phyloP scores from a whole-genome alignment of 139 green algal species.

The Coelastrella sp. region DNA sequence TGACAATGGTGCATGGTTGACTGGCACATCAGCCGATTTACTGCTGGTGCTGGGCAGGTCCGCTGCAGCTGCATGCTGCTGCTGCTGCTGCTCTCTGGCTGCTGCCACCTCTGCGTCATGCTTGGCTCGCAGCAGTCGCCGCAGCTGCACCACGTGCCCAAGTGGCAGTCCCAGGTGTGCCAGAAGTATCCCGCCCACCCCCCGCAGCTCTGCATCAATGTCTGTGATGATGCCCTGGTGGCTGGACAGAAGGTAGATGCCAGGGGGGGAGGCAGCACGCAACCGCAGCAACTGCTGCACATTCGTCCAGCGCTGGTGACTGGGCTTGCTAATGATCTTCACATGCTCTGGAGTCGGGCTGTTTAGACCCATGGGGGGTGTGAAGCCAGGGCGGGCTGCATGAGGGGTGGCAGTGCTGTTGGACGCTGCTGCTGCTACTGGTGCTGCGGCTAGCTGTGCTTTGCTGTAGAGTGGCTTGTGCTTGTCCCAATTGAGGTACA shows the following conservation, averaged over 20 bases:
- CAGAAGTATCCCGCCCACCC: constrained; percentile 40
- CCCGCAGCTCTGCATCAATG: constrained; percentile 41
- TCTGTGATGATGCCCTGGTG: constrained; percentile 42
- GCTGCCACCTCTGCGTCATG: constrained; percentile 3
- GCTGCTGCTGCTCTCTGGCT: neutral
- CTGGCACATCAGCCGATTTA: neutral
- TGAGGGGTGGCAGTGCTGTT: neutral
- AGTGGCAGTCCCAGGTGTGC: constrained; percentile 36
- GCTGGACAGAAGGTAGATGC: constrained; percentile 47
- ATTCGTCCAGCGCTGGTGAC: neutral
- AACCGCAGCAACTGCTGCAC: constrained; percentile 23
- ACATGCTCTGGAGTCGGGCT: constrained; percentile 23
- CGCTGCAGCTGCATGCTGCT: neutral
- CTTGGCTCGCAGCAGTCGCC: constrained; percentile 30
- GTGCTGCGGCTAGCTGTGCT: neutral
- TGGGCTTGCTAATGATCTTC: constrained; percentile 37
- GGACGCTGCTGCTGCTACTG: neutral
- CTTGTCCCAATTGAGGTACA: constrained; percentile 34
- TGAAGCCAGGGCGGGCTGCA: neutral
- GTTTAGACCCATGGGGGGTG: constrained; percentile 26
- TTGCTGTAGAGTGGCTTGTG: constrained; percentile 35
- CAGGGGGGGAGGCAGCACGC: neutral
- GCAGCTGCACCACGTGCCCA: constrained; percentile 36
- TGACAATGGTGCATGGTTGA: neutral
- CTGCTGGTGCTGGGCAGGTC: neutral